phyloP scores from a whole-genome alignment of 805 yeast species.

The Wickerhamiella occidentalis region DNA sequence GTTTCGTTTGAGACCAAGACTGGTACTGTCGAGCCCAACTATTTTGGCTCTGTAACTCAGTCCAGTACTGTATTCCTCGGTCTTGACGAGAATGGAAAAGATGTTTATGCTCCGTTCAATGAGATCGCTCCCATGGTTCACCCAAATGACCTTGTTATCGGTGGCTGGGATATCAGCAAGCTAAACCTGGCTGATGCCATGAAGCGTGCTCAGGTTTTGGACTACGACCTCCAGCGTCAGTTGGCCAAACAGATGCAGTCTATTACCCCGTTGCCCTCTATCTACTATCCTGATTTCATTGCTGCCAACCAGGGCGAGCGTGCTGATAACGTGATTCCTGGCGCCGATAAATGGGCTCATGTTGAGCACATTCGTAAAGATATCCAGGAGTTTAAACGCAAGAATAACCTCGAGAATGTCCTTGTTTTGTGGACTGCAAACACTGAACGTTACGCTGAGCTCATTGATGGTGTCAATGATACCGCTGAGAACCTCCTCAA shows the following conservation, averaged over 20 bases:
- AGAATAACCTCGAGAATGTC: slow-evolving; percentile 70
- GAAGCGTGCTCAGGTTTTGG: slow-evolving; percentile 78
- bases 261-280: slow-evolving; percentile 63
- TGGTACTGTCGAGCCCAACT: slow-evolving; percentile 65
- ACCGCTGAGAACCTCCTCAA: slow-evolving; percentile 66
- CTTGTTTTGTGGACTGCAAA: slow-evolving; percentile 94
- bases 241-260: slow-evolving; percentile 50
- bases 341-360: slow-evolving; percentile 72
- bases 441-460: slow-evolving; percentile 82
- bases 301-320: slow-evolving; percentile 89
- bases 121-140: slow-evolving; percentile 74
- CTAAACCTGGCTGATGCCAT: slow-evolving; percentile 63
- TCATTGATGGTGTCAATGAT: slow-evolving; percentile 73
- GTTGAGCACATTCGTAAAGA: slow-evolving; percentile 78
- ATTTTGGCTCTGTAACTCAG: slow-evolving; percentile 91
- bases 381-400: slow-evolving; percentile 61
- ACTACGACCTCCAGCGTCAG: slow-evolving; percentile 68
- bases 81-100: slow-evolving; percentile 67
- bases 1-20: slow-evolving; percentile 70
- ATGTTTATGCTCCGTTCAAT: slow-evolving; percentile 86
- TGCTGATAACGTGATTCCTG: slow-evolving; percentile 74
- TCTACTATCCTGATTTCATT: slow-evolving; percentile 92
- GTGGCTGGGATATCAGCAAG: slow-evolving; percentile 90
- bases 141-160: slow-evolving; percentile 80
- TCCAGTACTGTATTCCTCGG: slow-evolving; percentile 83